A percentile compares a stretch with the other conserved stretches of the same genome.
These are phyloP conservation scores for Polygonum aviculare DNA, from an alignment of 148 eudicot genomes.

Conservation along the genomic window DNA sequence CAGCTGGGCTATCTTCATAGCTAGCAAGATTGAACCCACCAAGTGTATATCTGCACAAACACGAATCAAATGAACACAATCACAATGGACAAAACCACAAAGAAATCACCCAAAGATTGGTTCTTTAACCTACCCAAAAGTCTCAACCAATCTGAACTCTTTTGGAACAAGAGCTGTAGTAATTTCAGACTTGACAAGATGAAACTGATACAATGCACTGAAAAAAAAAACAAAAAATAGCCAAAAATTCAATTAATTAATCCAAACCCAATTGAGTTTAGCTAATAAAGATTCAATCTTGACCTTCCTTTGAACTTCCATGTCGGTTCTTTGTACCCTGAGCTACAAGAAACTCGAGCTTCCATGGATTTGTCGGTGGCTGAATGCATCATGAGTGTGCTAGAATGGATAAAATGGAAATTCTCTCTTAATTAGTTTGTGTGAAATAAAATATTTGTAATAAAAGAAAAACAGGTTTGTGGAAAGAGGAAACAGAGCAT, in stretches of 20 bases:
- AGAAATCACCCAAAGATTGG: not conserved
- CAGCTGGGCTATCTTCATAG: conserved; percentile 82
- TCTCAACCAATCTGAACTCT: conserved; percentile 79
- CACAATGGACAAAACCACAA: not conserved
- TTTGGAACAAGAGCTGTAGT: conserved; percentile 87
- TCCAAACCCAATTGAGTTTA: not conserved
- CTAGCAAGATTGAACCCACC: conserved; percentile 89
- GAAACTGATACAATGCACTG: conserved; percentile 87
- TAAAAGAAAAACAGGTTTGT: not conserved
- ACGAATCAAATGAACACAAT: not conserved
- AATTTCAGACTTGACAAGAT: conserved; percentile 80
- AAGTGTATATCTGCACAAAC: conserved; percentile 55
- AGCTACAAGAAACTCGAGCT: not conserved
- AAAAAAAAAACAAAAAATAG: no score
- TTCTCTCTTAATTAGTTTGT: not conserved
- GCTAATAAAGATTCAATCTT: not conserved
- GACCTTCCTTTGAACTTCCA: conserved; percentile 92
- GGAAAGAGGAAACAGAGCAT: not conserved
- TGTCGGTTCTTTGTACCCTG: conserved; percentile 56
- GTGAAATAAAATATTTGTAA: not conserved
- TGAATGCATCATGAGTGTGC: not conserved
- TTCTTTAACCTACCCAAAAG: conserved; percentile 55
- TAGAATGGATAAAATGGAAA: not conserved
- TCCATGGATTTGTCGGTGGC: not conserved
- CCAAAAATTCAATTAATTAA: not conserved